Evolutionary conservation across 2,329 filamentous ascomycete species (phyloP).

Genomic region (Alternaria atra): DNA sequence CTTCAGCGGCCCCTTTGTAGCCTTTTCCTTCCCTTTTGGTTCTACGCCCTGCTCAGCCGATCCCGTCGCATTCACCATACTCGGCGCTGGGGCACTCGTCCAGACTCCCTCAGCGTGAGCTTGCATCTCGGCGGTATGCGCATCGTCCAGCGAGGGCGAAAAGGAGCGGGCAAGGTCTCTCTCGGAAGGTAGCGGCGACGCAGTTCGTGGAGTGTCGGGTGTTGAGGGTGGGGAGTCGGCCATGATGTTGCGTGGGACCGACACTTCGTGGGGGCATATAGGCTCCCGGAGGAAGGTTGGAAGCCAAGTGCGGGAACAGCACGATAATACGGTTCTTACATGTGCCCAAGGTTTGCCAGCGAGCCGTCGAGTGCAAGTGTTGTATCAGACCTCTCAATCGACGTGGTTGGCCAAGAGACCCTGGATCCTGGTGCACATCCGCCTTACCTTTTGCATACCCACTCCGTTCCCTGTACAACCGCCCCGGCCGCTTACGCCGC

Average conservation of each 20-base stretch:
- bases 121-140: conserved; percentile 23
- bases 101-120: conserved; percentile 23
- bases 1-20: conserved; percentile 64
- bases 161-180: conserved; percentile 29
- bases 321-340: conserved; percentile 29
- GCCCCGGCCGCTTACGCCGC: conserved; percentile 18
- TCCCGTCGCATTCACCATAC: conserved; percentile 13
- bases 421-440: conserved; percentile 23
- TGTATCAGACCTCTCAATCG: conserved; percentile 22
- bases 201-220: conserved; percentile 38
- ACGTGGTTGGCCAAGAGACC: conserved; percentile 23
- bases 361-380: conserved; percentile 19
- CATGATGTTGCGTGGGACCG: conserved; percentile 44
- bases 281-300: conserved; percentile 36
- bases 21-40: conserved; percentile 60
- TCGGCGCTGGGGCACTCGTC: conserved; percentile 17
- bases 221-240: conserved; percentile 42
- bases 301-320: conserved; percentile 31
- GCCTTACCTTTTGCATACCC: conserved; percentile 13
- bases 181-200: conserved; percentile 41
- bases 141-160: conserved; percentile 35
- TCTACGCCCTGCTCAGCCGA: conserved; percentile 50
- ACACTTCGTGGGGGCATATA: conserved; percentile 33
- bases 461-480: conserved; percentile 24
- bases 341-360: conserved; percentile 34